These are phyloP conservation scores for Fusarium verticillioides DNA, from an alignment of 2,329 filamentous ascomycete species.

Conservation along the genomic window DNA sequence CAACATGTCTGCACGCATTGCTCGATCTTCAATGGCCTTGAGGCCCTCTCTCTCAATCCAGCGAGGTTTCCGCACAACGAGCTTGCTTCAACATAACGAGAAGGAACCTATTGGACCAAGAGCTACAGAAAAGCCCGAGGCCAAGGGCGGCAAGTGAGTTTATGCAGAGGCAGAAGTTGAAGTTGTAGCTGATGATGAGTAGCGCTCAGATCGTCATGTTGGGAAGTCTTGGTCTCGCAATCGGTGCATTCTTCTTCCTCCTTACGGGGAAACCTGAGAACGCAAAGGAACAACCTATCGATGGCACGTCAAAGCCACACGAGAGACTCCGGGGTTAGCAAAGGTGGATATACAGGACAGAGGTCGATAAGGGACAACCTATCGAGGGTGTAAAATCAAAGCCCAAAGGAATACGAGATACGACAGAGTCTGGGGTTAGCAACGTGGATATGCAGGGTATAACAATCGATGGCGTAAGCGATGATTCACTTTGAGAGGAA, in stretches of 20 bases:
- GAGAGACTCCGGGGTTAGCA: background rate
- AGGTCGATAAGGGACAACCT: background rate
- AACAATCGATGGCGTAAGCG: conserved; percentile 29
- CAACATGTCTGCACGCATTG: conserved; percentile 32
- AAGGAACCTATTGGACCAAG: conserved; percentile 14
- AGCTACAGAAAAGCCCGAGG: background rate
- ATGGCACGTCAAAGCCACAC: background rate
- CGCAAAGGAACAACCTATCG: conserved; percentile 20
- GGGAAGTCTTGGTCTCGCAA: conserved; percentile 25
- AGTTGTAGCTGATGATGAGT: background rate
- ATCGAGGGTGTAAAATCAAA: conserved; percentile 1
- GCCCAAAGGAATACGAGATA: background rate
- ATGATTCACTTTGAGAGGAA: background rate
- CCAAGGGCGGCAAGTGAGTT: conserved; percentile 11
- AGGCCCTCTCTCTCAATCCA: conserved; percentile 20
- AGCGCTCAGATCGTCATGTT: conserved; percentile 22
- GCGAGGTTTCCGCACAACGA: conserved; percentile 13
- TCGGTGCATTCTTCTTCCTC: conserved; percentile 32
- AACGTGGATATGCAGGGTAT: background rate
- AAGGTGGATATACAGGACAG: background rate
- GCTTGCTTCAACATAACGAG: background rate
- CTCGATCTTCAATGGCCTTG: conserved; percentile 22
- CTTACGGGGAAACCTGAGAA: conserved; percentile 13
- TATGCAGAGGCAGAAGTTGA: background rate
- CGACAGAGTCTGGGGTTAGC: background rate